Evolutionary conservation across 1,284 basidiomycete genomes (phyloP).

Genomic region (Testicularia cyperi): DNA sequence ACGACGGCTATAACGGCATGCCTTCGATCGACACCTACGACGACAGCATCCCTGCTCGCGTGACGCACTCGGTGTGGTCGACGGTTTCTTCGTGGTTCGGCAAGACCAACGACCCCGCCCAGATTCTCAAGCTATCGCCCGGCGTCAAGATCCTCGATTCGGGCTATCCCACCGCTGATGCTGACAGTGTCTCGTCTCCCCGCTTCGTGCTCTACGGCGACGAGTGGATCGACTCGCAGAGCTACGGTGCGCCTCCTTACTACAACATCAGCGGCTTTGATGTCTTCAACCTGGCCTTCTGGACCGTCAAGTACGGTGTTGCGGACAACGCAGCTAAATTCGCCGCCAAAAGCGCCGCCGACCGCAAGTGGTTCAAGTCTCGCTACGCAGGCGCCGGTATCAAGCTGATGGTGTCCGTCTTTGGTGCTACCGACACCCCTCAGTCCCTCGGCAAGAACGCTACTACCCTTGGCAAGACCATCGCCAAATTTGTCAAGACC

Average conservation of each 20-base stretch:
- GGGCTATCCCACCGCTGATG: slow-evolving; percentile 32
- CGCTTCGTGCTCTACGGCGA: slow-evolving; percentile 40
- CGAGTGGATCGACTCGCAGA: slow-evolving; percentile 17
- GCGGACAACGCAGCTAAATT: slow-evolving; percentile 55
- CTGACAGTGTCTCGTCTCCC: slow-evolving; percentile 21
- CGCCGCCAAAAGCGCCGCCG: slow-evolving; percentile 28
- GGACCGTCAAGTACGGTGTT: slow-evolving; percentile 60
- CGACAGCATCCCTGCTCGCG: slow-evolving; percentile 32
- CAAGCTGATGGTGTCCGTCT: slow-evolving; percentile 52
- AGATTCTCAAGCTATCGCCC: slow-evolving; percentile 16
- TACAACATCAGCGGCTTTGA: slow-evolving; percentile 53
- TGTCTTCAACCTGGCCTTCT: slow-evolving; percentile 64
- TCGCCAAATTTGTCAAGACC: slow-evolving; percentile 62
- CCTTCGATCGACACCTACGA: slow-evolving; percentile 27
- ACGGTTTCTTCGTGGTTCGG: slow-evolving; percentile 20
- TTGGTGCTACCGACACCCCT: slow-evolving; percentile 66
- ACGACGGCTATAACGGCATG: slow-evolving; percentile 33
- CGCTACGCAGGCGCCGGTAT: slow-evolving; percentile 63
- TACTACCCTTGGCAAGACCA: slow-evolving; percentile 17
- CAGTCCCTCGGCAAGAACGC: slow-evolving; percentile 55
- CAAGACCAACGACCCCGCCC: slow-evolving; percentile 7
- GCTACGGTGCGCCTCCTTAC: slow-evolving; percentile 32
- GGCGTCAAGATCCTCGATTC: slow-evolving; percentile 26
- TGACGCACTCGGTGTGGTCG: slow-evolving; percentile 18
- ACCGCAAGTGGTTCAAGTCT: slow-evolving; percentile 51